These are phyloP conservation scores for apple (Malus domestica) DNA, from an alignment of 306 rosid species.

Conservation along the genomic window ASM211411v1 NC_041790.1:9375001-9375500, in stretches of 20 bases:
- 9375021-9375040: conserved; percentile 70
- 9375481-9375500: no score
- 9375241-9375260: neutral
- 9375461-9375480: no score
- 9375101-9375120: conserved; percentile 76
- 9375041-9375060: conserved; percentile 69
- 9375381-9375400: no score
- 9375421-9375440: no score
- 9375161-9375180: neutral
- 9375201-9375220: neutral
- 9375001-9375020: conserved; percentile 97
- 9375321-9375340: no score
- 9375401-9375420: no score
- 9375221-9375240: neutral
- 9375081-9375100: conserved; percentile 95
- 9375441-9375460: no score
- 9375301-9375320: no score
- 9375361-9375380: no score
- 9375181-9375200: neutral
- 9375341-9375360: no score
- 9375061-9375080: conserved; percentile 95
- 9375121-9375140: conserved; percentile 58
- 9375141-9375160: conserved; percentile 11
- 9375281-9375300: neutral
- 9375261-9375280: neutral